Evolutionary conservation across 495 filamentous ascomycete genomes (phyloP), one percentile per base, ranked within the genome.

Genomic region (Tuber indicum): DNA sequence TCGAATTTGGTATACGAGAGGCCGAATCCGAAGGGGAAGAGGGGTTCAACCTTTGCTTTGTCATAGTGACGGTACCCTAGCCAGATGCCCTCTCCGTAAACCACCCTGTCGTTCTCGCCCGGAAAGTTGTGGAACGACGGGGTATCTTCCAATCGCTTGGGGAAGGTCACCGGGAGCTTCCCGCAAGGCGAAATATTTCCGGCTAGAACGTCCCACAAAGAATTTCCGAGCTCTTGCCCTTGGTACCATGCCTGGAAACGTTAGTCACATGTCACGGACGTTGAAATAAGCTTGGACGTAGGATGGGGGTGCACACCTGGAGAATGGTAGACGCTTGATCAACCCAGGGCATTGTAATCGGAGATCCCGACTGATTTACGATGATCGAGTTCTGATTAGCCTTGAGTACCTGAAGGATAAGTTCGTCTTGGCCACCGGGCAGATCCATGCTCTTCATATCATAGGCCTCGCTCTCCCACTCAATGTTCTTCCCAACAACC

Each of bases 31-130:
- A 94, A 94, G 69, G 89, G 86, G 82, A 93, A 94, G 26, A 91
- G 86, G 0, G 90, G 88, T 12, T 86, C 84, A n/a, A 89, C 85
- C 36, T 90, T 84, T 39, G 86, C 85, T 79, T 88, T 90, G 82
- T 94, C 92, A 84, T 91, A 94, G 83, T 89, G 92, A 7, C 91
- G 87, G 81, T 94, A 94, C 9, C 92, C 92, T 49, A 94, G 87
- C 83, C 91, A 94, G 75, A 94, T 85, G 76, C 91, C 91, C 84
- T 95, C 92, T 70, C 91, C 91, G 81, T 94, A 94, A 9, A 93
- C 85, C 23, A 91, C 90, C 70, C 91, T 86, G 71, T 91, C 89
- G 46, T 89, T 88, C 84, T 94, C 92, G 70, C 83, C 83, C 32
- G 81, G 87, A 85, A 90, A 94, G 85, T 93, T 94, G 70, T 92